phyloP scores from a whole-genome alignment of 305 asterid species.

The Fraxinus greggii region DNA sequence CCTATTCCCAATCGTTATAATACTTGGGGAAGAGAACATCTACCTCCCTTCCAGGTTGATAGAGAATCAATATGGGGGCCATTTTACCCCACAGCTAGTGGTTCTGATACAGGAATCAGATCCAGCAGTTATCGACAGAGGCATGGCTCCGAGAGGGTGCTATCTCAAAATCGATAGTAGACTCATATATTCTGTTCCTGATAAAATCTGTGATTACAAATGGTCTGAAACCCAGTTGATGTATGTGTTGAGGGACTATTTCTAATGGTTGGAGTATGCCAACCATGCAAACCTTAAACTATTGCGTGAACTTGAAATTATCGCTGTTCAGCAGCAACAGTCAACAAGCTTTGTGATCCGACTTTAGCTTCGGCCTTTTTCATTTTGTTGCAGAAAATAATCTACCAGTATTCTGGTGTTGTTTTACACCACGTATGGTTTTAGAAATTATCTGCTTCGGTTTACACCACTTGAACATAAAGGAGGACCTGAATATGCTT shows the following conservation, averaged over 20 bases:
- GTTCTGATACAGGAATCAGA: slow-evolving; percentile 43
- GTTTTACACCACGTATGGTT: neutral
- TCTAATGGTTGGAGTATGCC: slow-evolving; percentile 30
- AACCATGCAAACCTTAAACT: slow-evolving; percentile 25
- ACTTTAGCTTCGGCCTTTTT: slow-evolving; percentile 16
- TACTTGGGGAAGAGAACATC: slow-evolving; percentile 58
- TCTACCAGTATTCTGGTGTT: neutral
- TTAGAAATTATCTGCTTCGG: neutral
- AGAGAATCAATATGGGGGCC: slow-evolving; percentile 70
- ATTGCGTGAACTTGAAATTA: slow-evolving; percentile 31
- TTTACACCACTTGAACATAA: neutral
- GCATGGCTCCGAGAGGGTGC: slow-evolving; percentile 66
- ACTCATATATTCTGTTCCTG: slow-evolving; percentile 24
- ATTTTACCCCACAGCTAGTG: slow-evolving; percentile 46
- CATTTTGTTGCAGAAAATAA: neutral
- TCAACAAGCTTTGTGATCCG: slow-evolving; percentile 21
- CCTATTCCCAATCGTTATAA: slow-evolving; percentile 39
- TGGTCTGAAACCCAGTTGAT: slow-evolving; percentile 42
- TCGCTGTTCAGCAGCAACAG: slow-evolving; percentile 17
- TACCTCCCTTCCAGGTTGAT: slow-evolving; percentile 44
- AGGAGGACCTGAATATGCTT: neutral
- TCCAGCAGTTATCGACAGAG: slow-evolving; percentile 49
- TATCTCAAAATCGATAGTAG: slow-evolving; percentile 66
- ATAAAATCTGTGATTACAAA: slow-evolving; percentile 34
- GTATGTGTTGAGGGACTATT: slow-evolving; percentile 50